These are phyloP conservation scores for Cladophialophora immunda DNA, from an alignment of 2,329 filamentous ascomycete genomes.

Conservation along the genomic window DNA sequence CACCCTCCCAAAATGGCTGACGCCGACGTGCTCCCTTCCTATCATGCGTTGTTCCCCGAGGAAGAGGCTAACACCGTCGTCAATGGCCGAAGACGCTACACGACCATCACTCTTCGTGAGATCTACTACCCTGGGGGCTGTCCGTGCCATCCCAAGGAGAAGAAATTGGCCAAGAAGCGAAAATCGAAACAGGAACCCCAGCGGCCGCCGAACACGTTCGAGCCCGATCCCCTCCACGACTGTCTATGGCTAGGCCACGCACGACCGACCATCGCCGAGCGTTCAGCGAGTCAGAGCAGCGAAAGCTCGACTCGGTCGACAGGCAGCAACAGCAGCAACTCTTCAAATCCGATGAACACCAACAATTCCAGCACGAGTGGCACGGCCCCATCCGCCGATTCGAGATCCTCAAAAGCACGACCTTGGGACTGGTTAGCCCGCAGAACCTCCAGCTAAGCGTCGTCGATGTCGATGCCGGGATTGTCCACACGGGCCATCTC, in stretches of 20 bases:
- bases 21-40: constrained; percentile 28
- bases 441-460: constrained; percentile 36
- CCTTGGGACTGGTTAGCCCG: constrained; percentile 38
- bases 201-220: constrained; percentile 16
- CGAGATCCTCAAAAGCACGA: constrained; percentile 38
- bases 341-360: constrained; percentile 16
- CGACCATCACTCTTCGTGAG: constrained; percentile 41
- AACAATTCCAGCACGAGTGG: constrained; percentile 11
- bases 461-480: constrained; percentile 24
- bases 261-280: constrained; percentile 29
- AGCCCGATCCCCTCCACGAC: constrained; percentile 24
- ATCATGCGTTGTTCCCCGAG: constrained; percentile 36
- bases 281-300: constrained; percentile 35
- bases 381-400: constrained; percentile 28
- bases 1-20: constrained; percentile 24
- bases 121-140: constrained; percentile 39
- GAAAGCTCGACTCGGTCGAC: constrained; percentile 23
- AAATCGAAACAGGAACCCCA: constrained; percentile 29
- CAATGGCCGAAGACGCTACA: constrained; percentile 37
- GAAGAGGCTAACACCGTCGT: constrained; percentile 32
- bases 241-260: constrained; percentile 35
- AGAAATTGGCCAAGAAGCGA: constrained; percentile 27
- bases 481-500: constrained; percentile 7
- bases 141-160: constrained; percentile 37
- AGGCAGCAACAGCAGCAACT: constrained; percentile 13